phyloP scores from a whole-genome alignment of 1,284 basidiomycete species.

The Baeospora myosura region DNA sequence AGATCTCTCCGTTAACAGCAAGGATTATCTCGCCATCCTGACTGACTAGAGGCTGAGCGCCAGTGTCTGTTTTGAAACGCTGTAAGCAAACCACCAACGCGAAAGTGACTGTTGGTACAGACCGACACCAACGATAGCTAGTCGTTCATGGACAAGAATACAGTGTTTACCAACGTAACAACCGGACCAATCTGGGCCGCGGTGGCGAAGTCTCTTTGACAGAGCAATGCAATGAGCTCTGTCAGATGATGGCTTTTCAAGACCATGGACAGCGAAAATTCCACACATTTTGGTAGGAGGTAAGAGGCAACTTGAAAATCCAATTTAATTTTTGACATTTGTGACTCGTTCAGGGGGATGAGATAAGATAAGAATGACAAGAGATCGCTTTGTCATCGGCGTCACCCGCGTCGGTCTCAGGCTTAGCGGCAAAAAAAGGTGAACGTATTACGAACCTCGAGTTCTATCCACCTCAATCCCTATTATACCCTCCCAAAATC shows the following conservation, averaged over 20 bases:
- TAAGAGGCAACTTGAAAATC: not conserved
- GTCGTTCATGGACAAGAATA: slow-evolving; percentile 82
- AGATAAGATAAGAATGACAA: too few species aligned
- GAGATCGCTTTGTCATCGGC: too few species aligned
- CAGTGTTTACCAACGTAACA: slow-evolving; percentile 79
- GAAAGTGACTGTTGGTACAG: slow-evolving; percentile 26
- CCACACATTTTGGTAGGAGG: slow-evolving; percentile 65
- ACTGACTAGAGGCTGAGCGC: slow-evolving; percentile 91
- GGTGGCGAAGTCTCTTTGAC: slow-evolving; percentile 85
- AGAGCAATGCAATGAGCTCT: slow-evolving; percentile 74
- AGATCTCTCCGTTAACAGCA: slow-evolving; percentile 98
- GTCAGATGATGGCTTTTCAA: slow-evolving; percentile 64
- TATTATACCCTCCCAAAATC: too few species aligned
- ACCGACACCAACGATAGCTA: slow-evolving; percentile 98
- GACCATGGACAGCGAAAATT: slow-evolving; percentile 77
- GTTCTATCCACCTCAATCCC: too few species aligned
- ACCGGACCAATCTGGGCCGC: slow-evolving; percentile 96
- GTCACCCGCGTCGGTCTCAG: too few species aligned
- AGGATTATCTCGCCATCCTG: slow-evolving; percentile 83
- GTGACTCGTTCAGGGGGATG: not conserved
- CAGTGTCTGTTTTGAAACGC: slow-evolving; percentile 62
- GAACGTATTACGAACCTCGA: too few species aligned
- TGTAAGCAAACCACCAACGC: slow-evolving; percentile 2
- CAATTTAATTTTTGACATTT: not conserved
- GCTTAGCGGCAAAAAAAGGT: too few species aligned